Evolutionary conservation across 768 basidiomycete species (phyloP).

Genomic region (Amanita inopinata): DNA sequence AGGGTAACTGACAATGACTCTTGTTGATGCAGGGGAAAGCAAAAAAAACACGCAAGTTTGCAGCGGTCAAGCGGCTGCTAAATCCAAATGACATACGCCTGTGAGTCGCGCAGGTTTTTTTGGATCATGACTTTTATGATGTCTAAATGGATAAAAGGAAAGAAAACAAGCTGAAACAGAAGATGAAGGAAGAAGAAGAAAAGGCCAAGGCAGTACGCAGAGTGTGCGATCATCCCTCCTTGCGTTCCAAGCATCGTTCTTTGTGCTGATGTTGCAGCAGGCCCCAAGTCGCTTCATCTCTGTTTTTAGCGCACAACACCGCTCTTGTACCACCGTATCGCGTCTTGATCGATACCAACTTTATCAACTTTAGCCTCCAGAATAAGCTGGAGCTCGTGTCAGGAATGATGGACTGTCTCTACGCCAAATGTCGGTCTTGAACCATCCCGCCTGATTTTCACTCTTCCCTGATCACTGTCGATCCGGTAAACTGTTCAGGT

Average conservation of each 20-base stretch:
- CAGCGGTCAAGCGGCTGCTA: conserved; percentile 84
- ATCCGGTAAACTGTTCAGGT: conserved; percentile 36
- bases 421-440: conserved; percentile 74
- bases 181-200: conserved; percentile 73
- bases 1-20: too few relatives aligned
- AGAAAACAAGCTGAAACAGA: conserved; percentile 85
- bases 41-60: conserved; percentile 93
- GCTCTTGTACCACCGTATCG: conserved; percentile 95
- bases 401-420: conserved; percentile 99
- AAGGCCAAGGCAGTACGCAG: conserved; percentile 70
- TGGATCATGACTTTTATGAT: conserved; percentile 10
- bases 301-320: conserved; percentile 92
- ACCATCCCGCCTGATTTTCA: neutral
- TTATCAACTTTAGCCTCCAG: conserved; percentile 97
- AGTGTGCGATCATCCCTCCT: conserved; percentile 58
- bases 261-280: conserved; percentile 26
- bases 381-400: conserved; percentile 93
- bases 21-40: conserved; percentile 90
- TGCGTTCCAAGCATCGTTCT: conserved; percentile 1
- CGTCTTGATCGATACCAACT: conserved; percentile 97
- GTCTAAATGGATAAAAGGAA: conserved; percentile 52
- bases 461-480: conserved; percentile 6
- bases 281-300: conserved; percentile 78
- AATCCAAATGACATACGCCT: conserved; percentile 90
- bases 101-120: conserved; percentile 33